Evolutionary conservation across 2,329 filamentous ascomycete genomes (phyloP), one percentile per base, ranked within the genome.

Genomic region (Colletotrichum tamarilloi): DNA sequence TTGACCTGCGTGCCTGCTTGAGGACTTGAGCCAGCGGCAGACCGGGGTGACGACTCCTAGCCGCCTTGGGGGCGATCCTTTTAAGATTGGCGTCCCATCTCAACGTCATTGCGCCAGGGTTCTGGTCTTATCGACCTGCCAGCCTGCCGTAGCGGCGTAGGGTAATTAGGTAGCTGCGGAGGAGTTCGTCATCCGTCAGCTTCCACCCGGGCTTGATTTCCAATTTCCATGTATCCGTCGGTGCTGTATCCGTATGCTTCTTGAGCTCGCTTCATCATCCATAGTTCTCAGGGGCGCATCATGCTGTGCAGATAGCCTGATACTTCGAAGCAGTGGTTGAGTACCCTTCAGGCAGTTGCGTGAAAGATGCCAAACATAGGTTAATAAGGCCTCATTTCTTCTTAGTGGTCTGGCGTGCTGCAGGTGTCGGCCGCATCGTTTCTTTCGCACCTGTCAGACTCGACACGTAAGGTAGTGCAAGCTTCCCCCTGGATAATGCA

Each of bases 31-130:
- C 62, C 57, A 66, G 52, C 52, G 56, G 52, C 65, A 28, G 38
- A 53, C 65, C 71, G 30, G 67, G 67, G 60, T 73, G 28, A 28
- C 30, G 22, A 32, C 56, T 66, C 22, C 22, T 71, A 62, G 60
- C 56, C 60, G 35, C 63, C 60, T 56, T 60, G 35, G 60, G 49
- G 71, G 26, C 59, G 67, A 73, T 73, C 49, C 24, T 49, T 2
- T 66, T 57, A 73, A 73, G 71, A 70, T 66, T 73, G 67, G 67
- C 60, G 71, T 73, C 57, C 71, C 60, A 70, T 71, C 46, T 22
- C 67, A 62, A 66, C 71, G 71, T 73, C 71, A 73, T 73, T 58
- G 60, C 28, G 60, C 55, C 55, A 28, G 46, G 70, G 60, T 28
- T 26, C 56, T 38, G 30, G 28, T 64, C 67, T 49, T 49, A 26